These are phyloP conservation scores for Suhomyces faveliae DNA, from an alignment of 805 yeast species.

Conservation along the genomic window DNA sequence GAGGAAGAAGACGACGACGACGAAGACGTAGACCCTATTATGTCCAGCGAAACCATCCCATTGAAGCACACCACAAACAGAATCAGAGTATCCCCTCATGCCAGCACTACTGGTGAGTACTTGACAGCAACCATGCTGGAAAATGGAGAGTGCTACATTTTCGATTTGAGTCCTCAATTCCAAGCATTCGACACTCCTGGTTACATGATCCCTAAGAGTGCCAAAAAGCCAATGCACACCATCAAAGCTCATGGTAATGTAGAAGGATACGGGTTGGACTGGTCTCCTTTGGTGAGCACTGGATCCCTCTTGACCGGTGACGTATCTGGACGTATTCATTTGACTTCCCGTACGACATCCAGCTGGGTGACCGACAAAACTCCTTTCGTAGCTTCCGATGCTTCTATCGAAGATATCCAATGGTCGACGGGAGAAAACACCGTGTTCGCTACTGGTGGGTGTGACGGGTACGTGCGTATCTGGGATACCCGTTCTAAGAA, in stretches of 20 bases:
- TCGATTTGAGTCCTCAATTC: conserved; percentile 75
- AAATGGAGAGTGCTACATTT: conserved; percentile 83
- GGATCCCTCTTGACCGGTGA: conserved; percentile 91
- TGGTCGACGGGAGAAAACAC: conserved; percentile 93
- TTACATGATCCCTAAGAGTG: conserved; percentile 67
- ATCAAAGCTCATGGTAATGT: conserved; percentile 83
- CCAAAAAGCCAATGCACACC: conserved; percentile 80
- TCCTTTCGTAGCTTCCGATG: conserved; percentile 66
- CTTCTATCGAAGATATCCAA: conserved; percentile 93
- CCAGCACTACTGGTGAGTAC: conserved; percentile 71
- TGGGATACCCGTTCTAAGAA: conserved; percentile 97
- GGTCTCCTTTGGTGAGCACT: conserved; percentile 83
- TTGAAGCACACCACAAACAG: conserved; percentile 85
- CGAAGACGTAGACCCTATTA: conserved; percentile 71
- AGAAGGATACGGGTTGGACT: conserved; percentile 97
- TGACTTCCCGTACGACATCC: conserved; percentile 72
- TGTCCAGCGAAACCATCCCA: conserved; percentile 81
- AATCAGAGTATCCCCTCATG: conserved; percentile 78
- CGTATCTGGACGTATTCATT: conserved; percentile 74
- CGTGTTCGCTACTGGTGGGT: conserved; percentile 92
- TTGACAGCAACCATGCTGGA: conserved; percentile 87
- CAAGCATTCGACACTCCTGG: conserved; percentile 91
- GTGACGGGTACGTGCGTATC: conserved; percentile 86
- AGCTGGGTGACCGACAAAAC: conserved; percentile 85
- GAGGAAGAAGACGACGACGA: conserved; percentile 75